phyloP scores from a whole-genome alignment of 2,329 filamentous ascomycete genomes.

The Parascedosporium putredinis region DNA sequence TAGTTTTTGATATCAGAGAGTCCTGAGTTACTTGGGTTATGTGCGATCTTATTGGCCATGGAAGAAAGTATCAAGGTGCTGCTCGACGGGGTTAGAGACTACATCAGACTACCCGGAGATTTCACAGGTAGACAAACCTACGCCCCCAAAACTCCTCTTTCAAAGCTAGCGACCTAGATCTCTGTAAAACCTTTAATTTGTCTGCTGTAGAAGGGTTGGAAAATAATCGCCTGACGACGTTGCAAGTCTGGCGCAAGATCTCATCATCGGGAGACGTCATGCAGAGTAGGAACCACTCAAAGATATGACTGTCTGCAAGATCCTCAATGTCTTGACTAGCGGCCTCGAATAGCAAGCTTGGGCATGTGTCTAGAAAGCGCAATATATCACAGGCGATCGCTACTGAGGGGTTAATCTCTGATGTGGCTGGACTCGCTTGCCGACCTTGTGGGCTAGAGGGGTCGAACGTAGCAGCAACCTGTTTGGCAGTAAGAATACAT shows the following conservation, averaged over 20 bases:
- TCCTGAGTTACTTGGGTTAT: constrained; percentile 30
- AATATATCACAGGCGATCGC: constrained; percentile 42
- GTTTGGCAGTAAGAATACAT: neutral
- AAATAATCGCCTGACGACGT: constrained; percentile 39
- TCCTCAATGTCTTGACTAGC: constrained; percentile 9
- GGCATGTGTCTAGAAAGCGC: constrained; percentile 45
- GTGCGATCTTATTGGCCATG: constrained; percentile 37
- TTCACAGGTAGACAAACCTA: constrained; percentile 26
- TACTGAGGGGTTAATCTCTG: constrained; percentile 21
- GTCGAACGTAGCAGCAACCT: constrained; percentile 2
- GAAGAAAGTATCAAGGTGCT: constrained; percentile 29
- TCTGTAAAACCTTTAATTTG: constrained; percentile 24
- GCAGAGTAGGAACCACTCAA: constrained; percentile 43
- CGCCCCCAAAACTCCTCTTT: constrained; percentile 40
- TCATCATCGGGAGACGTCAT: constrained; percentile 40
- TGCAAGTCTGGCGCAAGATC: constrained; percentile 36
- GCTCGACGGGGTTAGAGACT: neutral
- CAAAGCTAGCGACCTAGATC: constrained; percentile 26
- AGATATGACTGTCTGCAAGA: constrained; percentile 23
- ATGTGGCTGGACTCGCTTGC: neutral
- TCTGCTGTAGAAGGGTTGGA: constrained; percentile 24
- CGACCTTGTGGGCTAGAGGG: neutral
- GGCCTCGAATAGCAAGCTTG: constrained; percentile 16
- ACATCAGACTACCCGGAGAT: neutral
- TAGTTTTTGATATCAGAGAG: constrained; percentile 43